phyloP scores from a whole-genome alignment of 164 flowering plant genomes.

The Annona squamosa region DNA sequence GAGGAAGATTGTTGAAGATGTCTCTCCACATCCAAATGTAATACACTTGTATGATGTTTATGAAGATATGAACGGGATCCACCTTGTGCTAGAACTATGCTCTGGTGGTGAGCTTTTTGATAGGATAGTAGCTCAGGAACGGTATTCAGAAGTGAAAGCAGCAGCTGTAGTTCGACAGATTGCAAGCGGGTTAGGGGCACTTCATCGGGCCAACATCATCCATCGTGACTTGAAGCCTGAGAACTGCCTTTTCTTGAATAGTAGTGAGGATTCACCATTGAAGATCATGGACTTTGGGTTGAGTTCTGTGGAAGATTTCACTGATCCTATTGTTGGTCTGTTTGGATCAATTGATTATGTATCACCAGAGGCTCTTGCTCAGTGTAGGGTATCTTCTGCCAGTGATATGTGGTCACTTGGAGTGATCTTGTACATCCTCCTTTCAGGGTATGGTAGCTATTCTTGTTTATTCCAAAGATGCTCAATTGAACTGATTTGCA shows the following conservation, averaged over 20 bases:
- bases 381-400: conserved; percentile 38
- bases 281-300: conserved; percentile 84
- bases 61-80: conserved; percentile 55
- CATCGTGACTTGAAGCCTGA: conserved; percentile 83
- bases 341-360: conserved; percentile 82
- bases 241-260: conserved; percentile 56
- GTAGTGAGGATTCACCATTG: conserved; percentile 45
- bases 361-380: conserved; percentile 67
- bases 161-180: conserved; percentile 59
- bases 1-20: conserved; percentile 63
- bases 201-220: conserved; percentile 49
- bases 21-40: conserved; percentile 64
- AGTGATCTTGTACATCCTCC: conserved; percentile 62
- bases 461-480: not conserved
- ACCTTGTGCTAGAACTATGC: conserved; percentile 64
- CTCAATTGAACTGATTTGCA: not conserved
- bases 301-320: conserved; percentile 68
- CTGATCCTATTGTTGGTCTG: conserved; percentile 72
- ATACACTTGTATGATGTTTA: conserved; percentile 63
- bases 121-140: conserved; percentile 50
- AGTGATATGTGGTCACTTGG: conserved; percentile 81
- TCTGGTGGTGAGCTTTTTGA: conserved; percentile 81
- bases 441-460: conserved; percentile 49
- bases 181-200: conserved; percentile 44
- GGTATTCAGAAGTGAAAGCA: conserved; percentile 50